phyloP scores from a whole-genome alignment of 192 early-diverging fungal species.

The Mortierella alpina region DNA sequence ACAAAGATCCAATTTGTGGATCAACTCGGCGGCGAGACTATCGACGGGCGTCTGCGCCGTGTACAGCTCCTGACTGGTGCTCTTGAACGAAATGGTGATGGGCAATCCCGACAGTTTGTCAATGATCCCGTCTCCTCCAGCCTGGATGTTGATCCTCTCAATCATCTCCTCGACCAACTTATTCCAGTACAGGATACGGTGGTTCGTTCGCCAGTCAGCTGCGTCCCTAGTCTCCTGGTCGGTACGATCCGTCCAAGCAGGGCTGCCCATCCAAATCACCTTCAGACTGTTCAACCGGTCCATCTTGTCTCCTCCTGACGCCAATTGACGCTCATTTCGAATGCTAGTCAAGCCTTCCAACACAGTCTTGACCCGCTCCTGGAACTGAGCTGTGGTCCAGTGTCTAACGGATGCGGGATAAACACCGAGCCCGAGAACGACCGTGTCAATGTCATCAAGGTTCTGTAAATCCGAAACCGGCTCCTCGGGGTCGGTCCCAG shows the following conservation, averaged over 20 bases:
- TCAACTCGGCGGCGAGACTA: slow-evolving; percentile 18
- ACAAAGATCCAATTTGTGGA: slow-evolving; percentile 35
- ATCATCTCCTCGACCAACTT: slow-evolving; percentile 28
- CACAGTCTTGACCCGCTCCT: slow-evolving; percentile 3
- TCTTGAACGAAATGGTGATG: slow-evolving; percentile 33
- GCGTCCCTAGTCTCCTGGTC: not conserved
- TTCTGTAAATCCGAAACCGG: not conserved
- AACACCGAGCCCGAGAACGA: slow-evolving; percentile 21
- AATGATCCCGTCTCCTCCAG: slow-evolving; percentile 17
- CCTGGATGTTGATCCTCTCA: slow-evolving; percentile 7
- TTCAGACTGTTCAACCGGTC: slow-evolving; percentile 21
- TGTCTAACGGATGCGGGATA: slow-evolving; percentile 1
- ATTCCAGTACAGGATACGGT: slow-evolving; percentile 30
- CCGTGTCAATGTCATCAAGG: slow-evolving; percentile 15
- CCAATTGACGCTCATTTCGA: not conserved
- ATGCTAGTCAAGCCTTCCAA: slow-evolving; percentile 9
- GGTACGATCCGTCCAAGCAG: slow-evolving; percentile 26
- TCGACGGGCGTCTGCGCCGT: slow-evolving; percentile 1
- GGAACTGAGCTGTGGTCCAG: slow-evolving; percentile 17
- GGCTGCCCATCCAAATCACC: slow-evolving; percentile 29
- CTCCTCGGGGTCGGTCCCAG: not conserved
- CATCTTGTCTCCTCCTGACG: not conserved
- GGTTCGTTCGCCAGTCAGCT: slow-evolving; percentile 21
- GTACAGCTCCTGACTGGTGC: slow-evolving; percentile 17
- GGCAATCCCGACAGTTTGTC: slow-evolving; percentile 23